Evolutionary conservation across 306 rosid genomes (phyloP).

Genomic region (Carpinus viminea): DNA sequence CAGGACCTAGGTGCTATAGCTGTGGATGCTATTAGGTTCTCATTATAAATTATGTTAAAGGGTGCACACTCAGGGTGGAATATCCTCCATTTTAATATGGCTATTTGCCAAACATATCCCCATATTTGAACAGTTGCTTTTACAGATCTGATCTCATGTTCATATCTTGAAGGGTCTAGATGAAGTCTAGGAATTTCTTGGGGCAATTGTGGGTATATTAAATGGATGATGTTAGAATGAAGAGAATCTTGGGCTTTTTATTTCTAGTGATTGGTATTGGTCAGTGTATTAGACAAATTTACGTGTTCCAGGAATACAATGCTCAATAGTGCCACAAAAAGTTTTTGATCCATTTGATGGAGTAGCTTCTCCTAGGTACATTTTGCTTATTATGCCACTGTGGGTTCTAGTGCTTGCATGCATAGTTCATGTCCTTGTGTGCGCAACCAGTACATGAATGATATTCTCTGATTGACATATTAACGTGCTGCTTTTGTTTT

Average conservation of each 20-base stretch:
- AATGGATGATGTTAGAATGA: background rate
- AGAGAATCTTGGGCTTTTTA: background rate
- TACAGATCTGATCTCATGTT: background rate
- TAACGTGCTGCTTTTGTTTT: constrained; percentile 24
- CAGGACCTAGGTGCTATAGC: background rate
- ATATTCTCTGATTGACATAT: constrained; percentile 22
- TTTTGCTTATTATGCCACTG: background rate
- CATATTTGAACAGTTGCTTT: background rate
- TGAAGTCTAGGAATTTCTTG: background rate
- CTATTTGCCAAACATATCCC: background rate
- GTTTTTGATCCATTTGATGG: background rate
- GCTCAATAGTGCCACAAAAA: background rate
- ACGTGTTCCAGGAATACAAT: background rate
- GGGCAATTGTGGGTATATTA: background rate
- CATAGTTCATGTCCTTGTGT: background rate
- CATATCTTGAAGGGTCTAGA: background rate
- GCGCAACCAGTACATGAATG: constrained; percentile 11
- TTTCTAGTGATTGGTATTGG: background rate
- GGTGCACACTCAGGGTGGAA: background rate
- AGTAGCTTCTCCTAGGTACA: background rate
- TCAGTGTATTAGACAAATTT: background rate
- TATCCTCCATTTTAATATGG: background rate
- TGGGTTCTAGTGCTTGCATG: background rate
- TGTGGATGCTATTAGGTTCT: background rate
- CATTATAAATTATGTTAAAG: background rate